phyloP scores from a whole-genome alignment of 495 filamentous ascomycete genomes.

The Amniculicola lignicola region DNA sequence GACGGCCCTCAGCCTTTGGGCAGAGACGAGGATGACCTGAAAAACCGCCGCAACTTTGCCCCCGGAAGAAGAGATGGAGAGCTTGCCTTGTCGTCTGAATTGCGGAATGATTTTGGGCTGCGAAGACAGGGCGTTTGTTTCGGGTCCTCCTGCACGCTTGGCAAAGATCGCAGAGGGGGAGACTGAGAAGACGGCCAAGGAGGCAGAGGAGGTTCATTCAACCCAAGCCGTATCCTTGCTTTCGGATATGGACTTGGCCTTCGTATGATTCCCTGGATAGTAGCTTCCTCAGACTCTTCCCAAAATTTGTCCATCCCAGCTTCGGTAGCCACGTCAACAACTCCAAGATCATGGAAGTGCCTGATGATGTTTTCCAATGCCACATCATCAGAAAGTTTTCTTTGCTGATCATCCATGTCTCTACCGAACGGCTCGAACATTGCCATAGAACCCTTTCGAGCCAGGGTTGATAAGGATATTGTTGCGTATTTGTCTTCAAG shows the following conservation, averaged over 20 bases:
- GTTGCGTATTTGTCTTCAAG: constrained; percentile 8
- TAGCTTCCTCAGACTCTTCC: too few species aligned
- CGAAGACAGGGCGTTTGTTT: too few species aligned
- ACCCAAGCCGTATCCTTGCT: not conserved
- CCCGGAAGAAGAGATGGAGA: not conserved
- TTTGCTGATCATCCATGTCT: not conserved
- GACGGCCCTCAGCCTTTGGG: not conserved
- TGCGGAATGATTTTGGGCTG: too few species aligned
- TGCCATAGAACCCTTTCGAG: constrained; percentile 7
- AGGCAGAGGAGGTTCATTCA: not conserved
- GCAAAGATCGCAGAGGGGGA: not conserved
- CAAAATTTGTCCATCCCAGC: constrained; percentile 22
- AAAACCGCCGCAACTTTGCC: constrained; percentile 9
- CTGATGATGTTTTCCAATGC: constrained; percentile 15
- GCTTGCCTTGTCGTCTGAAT: too few species aligned
- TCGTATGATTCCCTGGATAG: too few species aligned
- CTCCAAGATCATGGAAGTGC: constrained; percentile 13
- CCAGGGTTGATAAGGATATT: not conserved
- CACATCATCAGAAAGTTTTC: constrained; percentile 12
- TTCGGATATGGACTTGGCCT: not conserved
- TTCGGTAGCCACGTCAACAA: constrained; percentile 3
- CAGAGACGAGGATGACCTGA: constrained; percentile 11
- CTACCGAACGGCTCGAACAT: constrained; percentile 11
- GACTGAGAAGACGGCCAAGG: not conserved
- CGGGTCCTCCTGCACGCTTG: not conserved